These are phyloP conservation scores for Pharnaceum exiguum DNA, from an alignment of 148 eudicot genomes.

Conservation along the genomic window DNA sequence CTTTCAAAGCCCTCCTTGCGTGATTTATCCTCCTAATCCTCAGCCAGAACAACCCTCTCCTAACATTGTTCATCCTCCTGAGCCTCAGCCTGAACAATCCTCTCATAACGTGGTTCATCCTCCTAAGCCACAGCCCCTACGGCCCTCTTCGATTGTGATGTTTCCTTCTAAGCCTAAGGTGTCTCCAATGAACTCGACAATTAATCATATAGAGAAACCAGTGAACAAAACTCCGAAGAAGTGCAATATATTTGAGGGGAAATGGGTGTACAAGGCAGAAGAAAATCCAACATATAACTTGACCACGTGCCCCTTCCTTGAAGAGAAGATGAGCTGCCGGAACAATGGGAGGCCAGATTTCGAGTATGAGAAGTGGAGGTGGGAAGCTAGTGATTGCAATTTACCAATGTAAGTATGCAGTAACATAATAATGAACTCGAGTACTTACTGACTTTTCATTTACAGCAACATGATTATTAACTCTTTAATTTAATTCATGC, in stretches of 20 bases:
- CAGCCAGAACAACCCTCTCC: background rate
- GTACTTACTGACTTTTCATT: background rate
- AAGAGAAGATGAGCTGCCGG: conserved; percentile 49
- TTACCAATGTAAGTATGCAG: conserved; percentile 35
- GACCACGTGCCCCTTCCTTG: conserved; percentile 33
- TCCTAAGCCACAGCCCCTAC: background rate
- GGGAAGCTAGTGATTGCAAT: conserved; percentile 45
- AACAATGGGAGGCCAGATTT: conserved; percentile 51
- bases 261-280: conserved; percentile 37
- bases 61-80: background rate
- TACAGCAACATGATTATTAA: background rate
- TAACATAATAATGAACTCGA: too few relatives aligned
- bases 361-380: conserved; percentile 37
- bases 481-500: background rate
- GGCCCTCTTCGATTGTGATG: background rate
- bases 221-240: background rate
- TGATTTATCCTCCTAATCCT: background rate
- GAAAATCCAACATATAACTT: conserved; percentile 21
- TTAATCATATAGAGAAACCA: conserved; percentile 1
- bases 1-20: background rate
- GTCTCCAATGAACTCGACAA: background rate
- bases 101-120: background rate
- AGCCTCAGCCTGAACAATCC: background rate
- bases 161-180: background rate
- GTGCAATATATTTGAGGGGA: conserved; percentile 43